Conservation (phyloP, 148 eudicot species). For the Vaccinium darrowii region DNA sequence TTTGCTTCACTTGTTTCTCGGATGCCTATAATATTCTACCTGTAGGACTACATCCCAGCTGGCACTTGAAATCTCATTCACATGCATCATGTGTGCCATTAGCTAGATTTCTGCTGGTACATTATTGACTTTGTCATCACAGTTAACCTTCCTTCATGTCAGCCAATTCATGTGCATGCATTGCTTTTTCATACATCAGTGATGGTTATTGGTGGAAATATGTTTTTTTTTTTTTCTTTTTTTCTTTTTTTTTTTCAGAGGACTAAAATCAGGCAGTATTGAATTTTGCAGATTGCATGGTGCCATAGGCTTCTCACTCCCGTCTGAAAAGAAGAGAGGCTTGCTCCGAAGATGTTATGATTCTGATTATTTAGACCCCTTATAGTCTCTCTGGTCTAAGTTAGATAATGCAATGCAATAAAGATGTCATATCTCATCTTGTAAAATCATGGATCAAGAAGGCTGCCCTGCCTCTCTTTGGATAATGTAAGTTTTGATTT, state of each 20-base stretch:
- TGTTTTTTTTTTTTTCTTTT: background rate
- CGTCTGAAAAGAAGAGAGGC: background rate
- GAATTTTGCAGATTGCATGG: constrained; percentile 11
- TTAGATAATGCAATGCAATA: background rate
- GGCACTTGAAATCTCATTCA: background rate
- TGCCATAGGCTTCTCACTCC: background rate
- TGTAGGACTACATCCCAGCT: background rate
- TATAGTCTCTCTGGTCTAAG: background rate
- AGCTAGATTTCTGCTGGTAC: background rate
- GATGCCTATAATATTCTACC: background rate
- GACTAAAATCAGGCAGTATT: background rate
- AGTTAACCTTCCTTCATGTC: background rate
- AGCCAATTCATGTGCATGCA: background rate
- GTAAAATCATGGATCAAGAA: background rate
- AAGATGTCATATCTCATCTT: background rate
- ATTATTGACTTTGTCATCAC: background rate
- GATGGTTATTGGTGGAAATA: background rate
- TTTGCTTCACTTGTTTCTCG: background rate
- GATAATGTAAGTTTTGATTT: background rate
- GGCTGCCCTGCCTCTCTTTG: constrained; percentile 7
- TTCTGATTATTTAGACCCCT: background rate
- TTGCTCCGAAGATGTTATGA: background rate
- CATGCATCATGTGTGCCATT: background rate
- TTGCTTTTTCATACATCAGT: background rate
- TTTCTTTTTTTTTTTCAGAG: background rate